Evolutionary conservation across 371 early-diverging fungal genomes (phyloP), one percentile per base, ranked within the genome.

Genomic region (Sporodiniella umbellata): DNA sequence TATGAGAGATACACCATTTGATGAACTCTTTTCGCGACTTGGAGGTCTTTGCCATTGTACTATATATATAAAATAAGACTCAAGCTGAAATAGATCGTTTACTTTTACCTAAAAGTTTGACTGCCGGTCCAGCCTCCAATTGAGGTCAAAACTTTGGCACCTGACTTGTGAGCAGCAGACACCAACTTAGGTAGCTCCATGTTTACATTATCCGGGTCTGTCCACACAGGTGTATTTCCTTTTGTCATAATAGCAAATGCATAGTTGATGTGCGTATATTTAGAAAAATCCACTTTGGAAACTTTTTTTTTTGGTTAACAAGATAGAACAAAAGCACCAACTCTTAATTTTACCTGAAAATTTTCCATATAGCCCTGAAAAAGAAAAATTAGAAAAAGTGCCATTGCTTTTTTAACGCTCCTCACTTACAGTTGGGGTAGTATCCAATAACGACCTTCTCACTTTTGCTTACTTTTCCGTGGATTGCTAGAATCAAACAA

Each of bases 111-210:
- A 59, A 88, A 86, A 14, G 67, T 61, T 18, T 77, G 56, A 24
- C 84, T 83, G 17, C 87, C 89, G 23, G 82, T 79, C 86, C 89
- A 90, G 1, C 93, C 93, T 39, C 93, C 86, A 24, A 84, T 45
- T 5, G 79, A 75, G 8, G 82, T 52, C 0, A 79, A 54, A 0
- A 83, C 68, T 50, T 86, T 86, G 53, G 67, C 57, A 7, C 60
- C 55, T 6, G 61, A 50, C 14, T 62, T 61, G 48, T 76, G 84
- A 8, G 84, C 85, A 24, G 64, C 62, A 8, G 51, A 59, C 23
- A 81, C 78, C 0, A 83, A 38, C 17, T 58, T 28, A 6, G 65
- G 54, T 4, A 75, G 37, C 45, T 75, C 64, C 17, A 48, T 55
- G 8, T 57, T 38, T 5, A 47, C 39, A 21, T 28, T 40, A 8